phyloP scores from a whole-genome alignment of 805 yeast genomes.

The Wickerhamomyces silvicola region DNA sequence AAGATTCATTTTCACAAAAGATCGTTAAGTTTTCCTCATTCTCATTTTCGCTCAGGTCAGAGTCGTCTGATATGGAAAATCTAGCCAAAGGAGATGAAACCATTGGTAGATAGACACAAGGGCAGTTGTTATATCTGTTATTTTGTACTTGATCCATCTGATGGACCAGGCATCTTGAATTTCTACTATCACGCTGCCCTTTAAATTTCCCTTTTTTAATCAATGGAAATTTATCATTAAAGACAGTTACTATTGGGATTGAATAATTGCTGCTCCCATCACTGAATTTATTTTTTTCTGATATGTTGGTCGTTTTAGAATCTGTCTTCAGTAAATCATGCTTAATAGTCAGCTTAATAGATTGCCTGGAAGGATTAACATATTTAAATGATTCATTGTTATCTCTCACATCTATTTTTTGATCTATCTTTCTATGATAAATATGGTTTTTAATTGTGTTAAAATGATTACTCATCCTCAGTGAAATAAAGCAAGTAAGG shows the following conservation, averaged over 20 bases:
- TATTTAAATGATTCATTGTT: too few species aligned
- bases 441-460: neutral
- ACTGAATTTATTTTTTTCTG: neutral
- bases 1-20: too few species aligned
- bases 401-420: too few species aligned
- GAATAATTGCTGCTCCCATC: neutral
- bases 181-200: conserved; percentile 23
- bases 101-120: conserved; percentile 11
- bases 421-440: neutral
- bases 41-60: too few species aligned
- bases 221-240: conserved; percentile 8
- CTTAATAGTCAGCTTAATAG: too few species aligned
- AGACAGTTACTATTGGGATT: too few species aligned
- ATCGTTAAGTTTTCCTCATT: too few species aligned
- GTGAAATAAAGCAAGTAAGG: neutral
- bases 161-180: conserved; percentile 14
- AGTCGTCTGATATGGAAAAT: too few species aligned
- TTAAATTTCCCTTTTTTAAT: conserved; percentile 23
- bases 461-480: neutral
- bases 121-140: too few species aligned
- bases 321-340: too few species aligned
- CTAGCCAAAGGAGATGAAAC: conserved; percentile 12
- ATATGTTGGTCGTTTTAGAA: too few species aligned
- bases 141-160: neutral
- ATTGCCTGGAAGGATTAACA: too few species aligned